Evolutionary conservation across 495 filamentous ascomycete genomes (phyloP).

Genomic region (Penicillium ochrochloron): DNA sequence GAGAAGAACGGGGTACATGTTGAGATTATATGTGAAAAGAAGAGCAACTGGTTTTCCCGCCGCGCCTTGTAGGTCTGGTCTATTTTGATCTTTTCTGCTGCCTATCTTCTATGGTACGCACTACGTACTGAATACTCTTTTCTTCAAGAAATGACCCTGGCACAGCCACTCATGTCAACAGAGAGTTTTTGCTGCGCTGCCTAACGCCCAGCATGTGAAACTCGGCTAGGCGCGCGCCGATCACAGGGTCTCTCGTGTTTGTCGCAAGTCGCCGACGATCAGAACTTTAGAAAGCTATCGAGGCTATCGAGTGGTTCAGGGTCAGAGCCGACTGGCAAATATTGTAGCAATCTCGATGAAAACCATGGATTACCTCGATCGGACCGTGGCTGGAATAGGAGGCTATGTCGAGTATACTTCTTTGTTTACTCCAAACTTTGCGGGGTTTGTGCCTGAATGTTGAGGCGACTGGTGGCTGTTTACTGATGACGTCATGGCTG

Average conservation of each 20-base stretch:
- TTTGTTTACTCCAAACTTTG: constrained; percentile 2
- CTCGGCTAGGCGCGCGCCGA: constrained; percentile 5
- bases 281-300: not conserved
- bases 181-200: constrained; percentile 8
- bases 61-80: too few relatives aligned
- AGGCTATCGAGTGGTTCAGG: not conserved
- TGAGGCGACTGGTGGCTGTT: not conserved
- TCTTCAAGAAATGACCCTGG: not conserved
- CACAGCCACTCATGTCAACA: not conserved
- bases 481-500: not conserved
- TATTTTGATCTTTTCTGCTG: constrained; percentile 6
- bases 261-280: not conserved
- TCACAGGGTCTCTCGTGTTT: not conserved
- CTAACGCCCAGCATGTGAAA: constrained; percentile 10
- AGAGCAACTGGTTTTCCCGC: not conserved
- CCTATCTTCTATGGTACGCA: not conserved
- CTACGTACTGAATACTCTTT: not conserved
- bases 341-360: not conserved
- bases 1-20: not conserved
- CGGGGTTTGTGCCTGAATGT: not conserved
- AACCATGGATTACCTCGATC: not conserved
- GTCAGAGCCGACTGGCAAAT: not conserved
- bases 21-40: not conserved
- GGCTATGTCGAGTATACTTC: not conserved
- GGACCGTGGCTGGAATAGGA: not conserved